Evolutionary conservation across 176 grass and related monocot genomes (phyloP), one percentile per base, ranked within the genome.

Genomic region (Phragmites australis): DNA sequence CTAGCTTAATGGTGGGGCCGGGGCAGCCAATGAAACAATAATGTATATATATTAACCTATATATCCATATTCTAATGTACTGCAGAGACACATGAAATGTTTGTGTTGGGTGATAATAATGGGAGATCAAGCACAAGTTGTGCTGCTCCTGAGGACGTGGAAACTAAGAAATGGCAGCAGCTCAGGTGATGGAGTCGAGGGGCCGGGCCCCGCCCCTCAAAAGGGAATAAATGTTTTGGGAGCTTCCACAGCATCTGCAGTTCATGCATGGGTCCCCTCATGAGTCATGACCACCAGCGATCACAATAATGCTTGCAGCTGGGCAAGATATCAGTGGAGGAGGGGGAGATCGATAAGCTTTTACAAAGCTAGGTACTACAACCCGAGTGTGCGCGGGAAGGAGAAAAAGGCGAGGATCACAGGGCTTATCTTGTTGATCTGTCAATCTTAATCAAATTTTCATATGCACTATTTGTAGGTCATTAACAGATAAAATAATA

Each of bases 211-310:
- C 25, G 26, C 53, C 55, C 55, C 22, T 23, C 5, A 2, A 60
- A 70, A 23, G 12, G 75, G 81, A 88, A n/a, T n/a, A n/a, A n/a
- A 88, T 75, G 87, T 88, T 88, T 81, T 80, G 21, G 76, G 68
- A 75, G 43, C 61, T 80, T 88, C 76, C 84, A 50, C 61, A 34
- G 13, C 69, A 80, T 74, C 29, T 56, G 70, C 53, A 69, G 47
- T 79, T 31, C 8, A 52, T 57, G 2, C 1, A 44, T 75, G 77
- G 72, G 79, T 47, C 72, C 79, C 64, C n/a, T n/a, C n/a, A n/a
- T n/a, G n/a, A n/a, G 11, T 77, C 74, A 9, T 45, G 27, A 45
- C 67, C 67, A 80, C 60, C 80, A 84, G 45, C 42, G 60, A 49
- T 22, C 75, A 80, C 86, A 84, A 84, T 88, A 79, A 80, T 83